These are phyloP conservation scores for Colletotrichum liaoningense DNA, from an alignment of 2,329 filamentous ascomycete species.

Conservation along the genomic window DNA sequence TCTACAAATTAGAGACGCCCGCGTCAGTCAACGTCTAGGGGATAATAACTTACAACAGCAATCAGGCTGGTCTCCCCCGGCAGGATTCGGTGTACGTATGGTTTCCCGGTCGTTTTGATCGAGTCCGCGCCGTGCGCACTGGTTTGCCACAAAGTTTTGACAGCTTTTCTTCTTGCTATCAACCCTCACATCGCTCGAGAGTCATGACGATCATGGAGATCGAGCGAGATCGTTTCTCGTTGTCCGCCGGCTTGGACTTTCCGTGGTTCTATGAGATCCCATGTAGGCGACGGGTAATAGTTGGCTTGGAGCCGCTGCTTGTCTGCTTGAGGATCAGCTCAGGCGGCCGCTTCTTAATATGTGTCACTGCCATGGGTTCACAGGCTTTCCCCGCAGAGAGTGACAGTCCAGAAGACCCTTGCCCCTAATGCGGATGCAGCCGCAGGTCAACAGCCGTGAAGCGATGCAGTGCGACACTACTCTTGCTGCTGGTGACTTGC, in stretches of 20 bases:
- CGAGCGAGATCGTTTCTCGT: not conserved
- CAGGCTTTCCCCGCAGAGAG: not conserved
- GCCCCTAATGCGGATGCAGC: not conserved
- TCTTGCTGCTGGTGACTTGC: not conserved
- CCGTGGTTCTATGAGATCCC: not conserved
- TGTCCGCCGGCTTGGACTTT: not conserved
- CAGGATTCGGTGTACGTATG: not conserved
- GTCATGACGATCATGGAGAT: not conserved
- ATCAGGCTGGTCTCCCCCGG: not conserved
- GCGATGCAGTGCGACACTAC: not conserved
- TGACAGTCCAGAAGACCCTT: not conserved
- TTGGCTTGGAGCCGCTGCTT: not conserved
- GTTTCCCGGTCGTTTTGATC: not conserved
- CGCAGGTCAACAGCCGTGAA: not conserved
- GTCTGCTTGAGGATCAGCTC: not conserved
- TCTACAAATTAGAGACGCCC: not conserved
- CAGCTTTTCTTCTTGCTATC: not conserved
- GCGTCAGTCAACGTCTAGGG: not conserved
- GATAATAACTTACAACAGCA: not conserved
- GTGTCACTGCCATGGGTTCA: not conserved
- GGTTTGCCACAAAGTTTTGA: not conserved
- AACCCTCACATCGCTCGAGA: not conserved
- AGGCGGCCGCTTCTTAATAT: not conserved
- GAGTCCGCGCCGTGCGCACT: not conserved
- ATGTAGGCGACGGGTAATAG: not conserved